phyloP scores from a whole-genome alignment of 768 basidiomycete genomes.

The Russula olivacea region DNA sequence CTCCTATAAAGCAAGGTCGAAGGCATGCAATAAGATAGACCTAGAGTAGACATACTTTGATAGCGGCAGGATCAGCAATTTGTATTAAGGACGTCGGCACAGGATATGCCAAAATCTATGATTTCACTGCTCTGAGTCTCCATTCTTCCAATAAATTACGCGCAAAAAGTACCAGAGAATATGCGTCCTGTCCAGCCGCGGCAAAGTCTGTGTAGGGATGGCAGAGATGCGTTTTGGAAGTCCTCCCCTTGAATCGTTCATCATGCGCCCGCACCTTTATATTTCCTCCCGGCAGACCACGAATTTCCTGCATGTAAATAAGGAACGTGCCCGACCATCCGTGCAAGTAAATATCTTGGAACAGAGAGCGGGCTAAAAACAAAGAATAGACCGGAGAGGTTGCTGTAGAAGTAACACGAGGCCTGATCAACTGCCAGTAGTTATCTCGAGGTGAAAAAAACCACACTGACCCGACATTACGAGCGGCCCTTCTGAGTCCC shows the following conservation, averaged over 20 bases:
- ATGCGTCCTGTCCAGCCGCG: conserved; percentile 9
- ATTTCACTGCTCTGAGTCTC: background rate
- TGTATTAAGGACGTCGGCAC: background rate
- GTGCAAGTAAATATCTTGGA: background rate
- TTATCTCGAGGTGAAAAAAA: background rate
- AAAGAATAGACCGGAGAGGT: conserved; percentile 2
- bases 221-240: too few species aligned
- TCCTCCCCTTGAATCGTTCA: too few species aligned
- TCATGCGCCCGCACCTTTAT: background rate
- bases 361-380: background rate
- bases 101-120: conserved; percentile 10
- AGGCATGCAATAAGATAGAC: background rate
- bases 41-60: conserved; percentile 4
- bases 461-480: too few species aligned
- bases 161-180: background rate
- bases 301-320: background rate
- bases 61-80: conserved; percentile 17
- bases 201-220: background rate
- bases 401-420: background rate
- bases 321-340: background rate
- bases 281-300: background rate
- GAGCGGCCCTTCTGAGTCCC: conserved; percentile 1
- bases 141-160: background rate
- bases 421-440: background rate
- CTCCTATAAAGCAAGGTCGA: conserved; percentile 36